Evolutionary conservation across 169 alveolate genomes (phyloP).

Genomic region (Babesia sp.): DNA sequence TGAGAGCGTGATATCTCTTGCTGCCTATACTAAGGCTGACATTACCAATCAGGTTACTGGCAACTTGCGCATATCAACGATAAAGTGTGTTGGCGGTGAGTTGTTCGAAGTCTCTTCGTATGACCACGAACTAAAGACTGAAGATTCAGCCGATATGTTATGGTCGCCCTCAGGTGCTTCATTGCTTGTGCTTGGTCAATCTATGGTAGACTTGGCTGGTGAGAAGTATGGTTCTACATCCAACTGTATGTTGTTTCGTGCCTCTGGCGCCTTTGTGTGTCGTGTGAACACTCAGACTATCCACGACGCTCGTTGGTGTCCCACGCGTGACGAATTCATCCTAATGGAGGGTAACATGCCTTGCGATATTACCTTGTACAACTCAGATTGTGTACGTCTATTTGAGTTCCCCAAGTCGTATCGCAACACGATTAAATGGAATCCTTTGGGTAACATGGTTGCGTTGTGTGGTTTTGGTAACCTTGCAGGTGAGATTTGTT

Average conservation of each 20-base stretch:
- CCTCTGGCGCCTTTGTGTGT: conserved; percentile 23
- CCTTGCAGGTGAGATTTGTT: conserved; percentile 75
- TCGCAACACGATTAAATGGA: conserved; percentile 78
- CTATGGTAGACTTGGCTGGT: conserved; percentile 68
- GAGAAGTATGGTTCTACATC: conserved; percentile 68
- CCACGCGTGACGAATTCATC: conserved; percentile 66
- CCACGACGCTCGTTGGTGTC: conserved; percentile 79
- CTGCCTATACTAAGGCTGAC: conserved; percentile 60
- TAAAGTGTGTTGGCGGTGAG: conserved; percentile 8
- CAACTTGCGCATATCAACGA: conserved; percentile 45
- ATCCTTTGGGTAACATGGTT: conserved; percentile 75
- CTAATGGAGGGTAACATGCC: conserved; percentile 77
- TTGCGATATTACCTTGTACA: conserved; percentile 67
- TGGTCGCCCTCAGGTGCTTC: conserved; percentile 67
- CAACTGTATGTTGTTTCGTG: conserved; percentile 51
- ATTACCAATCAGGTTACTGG: conserved; percentile 36
- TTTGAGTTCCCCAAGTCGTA: conserved; percentile 67
- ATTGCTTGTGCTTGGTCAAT: conserved; percentile 56
- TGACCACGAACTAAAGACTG: conserved; percentile 51
- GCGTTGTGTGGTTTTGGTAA: conserved; percentile 80
- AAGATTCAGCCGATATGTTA: conserved; percentile 65
- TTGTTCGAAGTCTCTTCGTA: conserved; percentile 9
- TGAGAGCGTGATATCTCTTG: conserved; percentile 16
- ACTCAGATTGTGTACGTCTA: conserved; percentile 52
- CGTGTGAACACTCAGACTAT: conserved; percentile 65